phyloP scores from a whole-genome alignment of 2,329 filamentous ascomycete species.

The Zopfia rhizophila region DNA sequence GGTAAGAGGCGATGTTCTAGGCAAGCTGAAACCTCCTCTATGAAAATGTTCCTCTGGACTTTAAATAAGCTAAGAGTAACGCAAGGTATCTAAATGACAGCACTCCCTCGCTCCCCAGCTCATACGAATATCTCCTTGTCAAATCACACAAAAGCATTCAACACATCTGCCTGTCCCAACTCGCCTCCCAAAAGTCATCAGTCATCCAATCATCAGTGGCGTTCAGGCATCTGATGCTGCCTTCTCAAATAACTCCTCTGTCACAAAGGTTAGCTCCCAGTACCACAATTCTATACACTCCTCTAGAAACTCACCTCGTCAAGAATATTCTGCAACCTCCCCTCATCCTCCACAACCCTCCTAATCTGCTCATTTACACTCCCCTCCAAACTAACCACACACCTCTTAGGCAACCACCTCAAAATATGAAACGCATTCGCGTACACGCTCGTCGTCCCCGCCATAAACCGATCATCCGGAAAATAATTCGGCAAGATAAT shows the following conservation, averaged over 20 bases:
- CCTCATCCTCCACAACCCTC: constrained; percentile 56
- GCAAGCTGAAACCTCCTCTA: too few relatives aligned
- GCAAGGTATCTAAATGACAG: too few relatives aligned
- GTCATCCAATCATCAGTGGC: constrained; percentile 21
- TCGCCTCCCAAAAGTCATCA: too few relatives aligned
- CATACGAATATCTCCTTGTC: too few relatives aligned
- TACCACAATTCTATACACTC: neutral
- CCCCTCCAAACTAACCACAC: constrained; percentile 53
- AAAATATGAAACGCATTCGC: constrained; percentile 60
- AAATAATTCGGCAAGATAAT: constrained; percentile 50
- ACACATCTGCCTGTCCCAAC: neutral
- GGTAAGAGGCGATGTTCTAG: too few relatives aligned
- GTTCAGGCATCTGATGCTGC: constrained; percentile 52
- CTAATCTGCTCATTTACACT: constrained; percentile 52
- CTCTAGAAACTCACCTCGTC: constrained; percentile 50
- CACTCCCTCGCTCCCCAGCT: too few relatives aligned
- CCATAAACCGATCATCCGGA: constrained; percentile 35
- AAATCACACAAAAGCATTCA: too few relatives aligned
- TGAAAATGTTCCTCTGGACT: too few relatives aligned
- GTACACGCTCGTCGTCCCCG: constrained; percentile 54
- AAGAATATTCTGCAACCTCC: constrained; percentile 50
- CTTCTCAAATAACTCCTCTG: constrained; percentile 46
- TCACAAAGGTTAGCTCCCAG: constrained; percentile 11
- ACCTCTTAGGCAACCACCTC: constrained; percentile 57
- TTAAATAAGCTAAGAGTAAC: too few relatives aligned